A percentile compares a stretch with the other conserved stretches of the same genome.
Conservation (phyloP, 306 rosid species). For the Cicer chorassanicum region DNA sequence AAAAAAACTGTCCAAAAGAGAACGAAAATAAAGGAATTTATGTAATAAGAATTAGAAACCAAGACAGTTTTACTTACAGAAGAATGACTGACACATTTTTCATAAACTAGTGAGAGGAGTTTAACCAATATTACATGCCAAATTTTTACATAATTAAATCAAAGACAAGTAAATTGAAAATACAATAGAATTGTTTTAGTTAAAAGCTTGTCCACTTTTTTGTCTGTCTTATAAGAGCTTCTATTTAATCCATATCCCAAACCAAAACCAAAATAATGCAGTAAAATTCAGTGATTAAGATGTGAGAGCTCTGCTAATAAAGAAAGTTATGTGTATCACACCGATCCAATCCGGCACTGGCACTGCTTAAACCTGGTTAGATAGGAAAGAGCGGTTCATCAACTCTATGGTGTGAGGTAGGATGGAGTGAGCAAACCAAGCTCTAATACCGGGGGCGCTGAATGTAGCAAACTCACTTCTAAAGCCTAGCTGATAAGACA, state of each 20-base stretch:
- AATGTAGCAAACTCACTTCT: constrained; percentile 6
- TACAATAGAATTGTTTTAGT: background rate
- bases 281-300: too few relatives aligned
- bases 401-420: background rate
- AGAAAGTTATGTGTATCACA: background rate
- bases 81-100: background rate
- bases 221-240: constrained; percentile 12
- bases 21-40: background rate
- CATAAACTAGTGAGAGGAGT: background rate
- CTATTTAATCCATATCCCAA: constrained; percentile 28
- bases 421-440: background rate
- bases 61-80: background rate
- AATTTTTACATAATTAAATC: constrained; percentile 12
- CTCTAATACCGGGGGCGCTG: background rate
- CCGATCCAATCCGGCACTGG: background rate
- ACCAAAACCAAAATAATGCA: background rate
- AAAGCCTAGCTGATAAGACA: constrained; percentile 24
- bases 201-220: background rate
- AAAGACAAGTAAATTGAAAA: constrained; percentile 24
- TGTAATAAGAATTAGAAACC: constrained; percentile 9
- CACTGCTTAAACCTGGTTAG: background rate
- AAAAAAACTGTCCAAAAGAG: background rate
- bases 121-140: background rate
- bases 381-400: constrained; percentile 15
- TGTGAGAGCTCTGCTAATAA: background rate